Conservation (phyloP, 2,329 filamentous ascomycete genomes). For the Microdochium nivale region DNA sequence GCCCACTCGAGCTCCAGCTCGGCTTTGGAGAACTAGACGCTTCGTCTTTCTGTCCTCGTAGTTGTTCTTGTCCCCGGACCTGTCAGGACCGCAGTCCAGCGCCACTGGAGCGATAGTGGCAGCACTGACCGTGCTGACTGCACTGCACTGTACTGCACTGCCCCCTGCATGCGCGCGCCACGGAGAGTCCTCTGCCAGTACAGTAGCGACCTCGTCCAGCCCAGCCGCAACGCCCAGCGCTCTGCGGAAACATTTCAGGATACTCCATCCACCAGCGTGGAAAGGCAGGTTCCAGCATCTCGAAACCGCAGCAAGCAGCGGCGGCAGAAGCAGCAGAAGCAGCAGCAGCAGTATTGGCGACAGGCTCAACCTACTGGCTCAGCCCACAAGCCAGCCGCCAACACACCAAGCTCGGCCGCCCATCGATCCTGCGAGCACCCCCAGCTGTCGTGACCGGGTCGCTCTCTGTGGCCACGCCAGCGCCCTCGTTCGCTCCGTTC, state of each 20-base stretch:
- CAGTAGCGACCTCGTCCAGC: background rate
- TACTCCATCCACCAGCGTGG: too few species aligned
- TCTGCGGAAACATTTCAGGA: background rate
- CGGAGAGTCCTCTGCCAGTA: background rate
- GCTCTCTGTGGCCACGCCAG: too few species aligned
- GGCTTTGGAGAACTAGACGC: too few species aligned
- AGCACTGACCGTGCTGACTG: background rate
- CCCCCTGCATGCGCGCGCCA: too few species aligned
- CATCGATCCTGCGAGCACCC: background rate
- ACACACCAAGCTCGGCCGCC: background rate
- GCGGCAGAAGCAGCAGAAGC: background rate
- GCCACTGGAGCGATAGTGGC: background rate
- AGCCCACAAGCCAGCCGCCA: background rate
- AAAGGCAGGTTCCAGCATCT: background rate
- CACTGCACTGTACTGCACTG: background rate
- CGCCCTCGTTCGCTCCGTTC: background rate
- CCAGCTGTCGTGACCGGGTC: background rate
- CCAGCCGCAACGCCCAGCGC: background rate
- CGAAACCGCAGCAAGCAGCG: background rate
- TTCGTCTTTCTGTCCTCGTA: too few species aligned
- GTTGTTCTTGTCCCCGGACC: too few species aligned
- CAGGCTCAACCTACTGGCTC: background rate
- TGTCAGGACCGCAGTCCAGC: background rate
- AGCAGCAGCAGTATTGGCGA: background rate
- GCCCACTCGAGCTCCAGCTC: too few species aligned